Evolutionary conservation across 2,329 filamentous ascomycete genomes (phyloP).

Genomic region (Apiospora hydei): DNA sequence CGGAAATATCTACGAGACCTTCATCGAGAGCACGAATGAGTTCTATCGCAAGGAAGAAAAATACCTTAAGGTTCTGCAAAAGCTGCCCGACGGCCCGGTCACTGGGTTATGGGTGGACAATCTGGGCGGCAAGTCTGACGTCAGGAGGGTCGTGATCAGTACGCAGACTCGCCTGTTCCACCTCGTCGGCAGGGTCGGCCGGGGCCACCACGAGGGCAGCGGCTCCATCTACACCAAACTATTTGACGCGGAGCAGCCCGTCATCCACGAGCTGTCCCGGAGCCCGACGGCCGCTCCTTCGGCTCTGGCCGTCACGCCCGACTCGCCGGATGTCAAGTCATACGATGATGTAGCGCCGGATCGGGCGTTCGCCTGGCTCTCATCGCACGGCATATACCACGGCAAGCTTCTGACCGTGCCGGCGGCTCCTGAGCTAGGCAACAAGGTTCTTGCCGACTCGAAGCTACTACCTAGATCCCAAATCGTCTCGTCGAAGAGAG

Average conservation of each 20-base stretch:
- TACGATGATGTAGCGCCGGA: slow-evolving; percentile 68
- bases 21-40: slow-evolving; percentile 91
- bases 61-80: slow-evolving; percentile 85
- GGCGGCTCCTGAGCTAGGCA: slow-evolving; percentile 69
- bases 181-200: slow-evolving; percentile 78
- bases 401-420: slow-evolving; percentile 76
- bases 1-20: slow-evolving; percentile 93
- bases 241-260: slow-evolving; percentile 86
- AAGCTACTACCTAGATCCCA: slow-evolving; percentile 79
- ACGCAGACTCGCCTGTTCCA: slow-evolving; percentile 83
- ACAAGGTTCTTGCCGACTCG: slow-evolving; percentile 78
- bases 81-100: slow-evolving; percentile 81
- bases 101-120: slow-evolving; percentile 87
- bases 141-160: slow-evolving; percentile 79
- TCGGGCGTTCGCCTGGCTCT: slow-evolving; percentile 89
- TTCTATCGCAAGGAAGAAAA: slow-evolving; percentile 96
- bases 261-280: slow-evolving; percentile 74
- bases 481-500: slow-evolving; percentile 70
- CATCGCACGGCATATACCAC: slow-evolving; percentile 84
- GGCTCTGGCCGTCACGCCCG: slow-evolving; percentile 77
- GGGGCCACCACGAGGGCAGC: slow-evolving; percentile 77
- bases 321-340: slow-evolving; percentile 63
- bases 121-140: slow-evolving; percentile 71
- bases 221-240: slow-evolving; percentile 86
- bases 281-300: slow-evolving; percentile 68